These are phyloP conservation scores for Pisolithus microcarpus DNA, from an alignment of 768 basidiomycete species.

Conservation along the genomic window DNA sequence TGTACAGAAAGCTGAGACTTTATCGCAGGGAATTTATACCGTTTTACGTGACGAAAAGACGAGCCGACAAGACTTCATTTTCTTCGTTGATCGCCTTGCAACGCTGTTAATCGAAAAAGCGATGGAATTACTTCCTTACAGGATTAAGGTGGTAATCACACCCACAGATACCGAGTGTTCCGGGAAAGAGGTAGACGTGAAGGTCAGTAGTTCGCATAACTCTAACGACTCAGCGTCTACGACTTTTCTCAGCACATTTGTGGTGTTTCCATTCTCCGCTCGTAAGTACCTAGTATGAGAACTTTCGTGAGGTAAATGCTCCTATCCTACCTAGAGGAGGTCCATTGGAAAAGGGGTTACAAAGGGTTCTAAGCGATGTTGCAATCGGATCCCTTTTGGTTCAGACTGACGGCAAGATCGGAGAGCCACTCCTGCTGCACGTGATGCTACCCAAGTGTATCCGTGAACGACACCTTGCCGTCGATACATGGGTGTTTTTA, in stretches of 20 bases:
- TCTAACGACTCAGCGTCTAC: not conserved
- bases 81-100: constrained; percentile 83
- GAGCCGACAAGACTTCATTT: constrained; percentile 80
- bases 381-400: constrained; percentile 86
- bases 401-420: constrained; percentile 76
- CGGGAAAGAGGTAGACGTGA: constrained; percentile 58
- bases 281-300: constrained; percentile 41
- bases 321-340: constrained; percentile 54
- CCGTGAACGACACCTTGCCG: constrained; percentile 56
- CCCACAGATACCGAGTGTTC: constrained; percentile 49
- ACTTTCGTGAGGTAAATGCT: constrained; percentile 3
- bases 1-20: not conserved
- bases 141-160: constrained; percentile 52
- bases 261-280: constrained; percentile 84
- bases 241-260: constrained; percentile 52
- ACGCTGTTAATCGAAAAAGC: constrained; percentile 82
- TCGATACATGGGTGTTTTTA: constrained; percentile 74
- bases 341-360: constrained; percentile 85
- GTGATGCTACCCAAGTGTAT: constrained; percentile 70
- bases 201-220: constrained; percentile 33
- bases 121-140: constrained; percentile 73
- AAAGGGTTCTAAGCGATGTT: constrained; percentile 78
- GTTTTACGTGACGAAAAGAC: constrained; percentile 71
- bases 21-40: constrained; percentile 77
- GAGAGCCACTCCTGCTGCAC: constrained; percentile 85